A percentile compares a stretch with the other conserved stretches of the same genome.
Conservation (phyloP, 2,329 filamentous ascomycete species). For the Emydomyces testavorans region DNA sequence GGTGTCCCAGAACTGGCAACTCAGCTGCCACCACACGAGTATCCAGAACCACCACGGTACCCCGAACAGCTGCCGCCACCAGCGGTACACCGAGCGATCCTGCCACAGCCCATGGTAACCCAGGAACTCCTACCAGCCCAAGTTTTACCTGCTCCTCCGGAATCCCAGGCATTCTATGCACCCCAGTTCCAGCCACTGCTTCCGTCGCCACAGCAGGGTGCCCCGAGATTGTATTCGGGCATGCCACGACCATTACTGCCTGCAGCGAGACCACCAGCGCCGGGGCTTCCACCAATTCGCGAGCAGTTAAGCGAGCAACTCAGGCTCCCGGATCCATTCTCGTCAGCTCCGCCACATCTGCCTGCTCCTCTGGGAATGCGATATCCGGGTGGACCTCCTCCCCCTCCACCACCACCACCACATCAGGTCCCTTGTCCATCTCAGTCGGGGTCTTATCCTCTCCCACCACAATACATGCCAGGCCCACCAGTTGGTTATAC, state of each 20-base stretch:
- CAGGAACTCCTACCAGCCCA: no score
- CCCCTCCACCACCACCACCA: slow-evolving; percentile 1
- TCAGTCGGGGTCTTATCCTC: slow-evolving; percentile 6
- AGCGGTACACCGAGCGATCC: slow-evolving; percentile 22
- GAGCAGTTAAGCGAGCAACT: slow-evolving; percentile 26
- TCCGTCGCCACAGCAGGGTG: slow-evolving; percentile 19
- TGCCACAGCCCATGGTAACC: slow-evolving; percentile 24
- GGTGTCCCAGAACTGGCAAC: slow-evolving; percentile 15
- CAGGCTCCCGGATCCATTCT: slow-evolving; percentile 30
- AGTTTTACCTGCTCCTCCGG: slow-evolving; percentile 22
- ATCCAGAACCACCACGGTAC: slow-evolving; percentile 21
- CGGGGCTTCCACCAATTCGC: slow-evolving; percentile 23
- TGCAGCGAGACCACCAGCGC: slow-evolving; percentile 17
- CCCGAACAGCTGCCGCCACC: slow-evolving; percentile 33
- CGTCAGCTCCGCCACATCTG: slow-evolving; percentile 27
- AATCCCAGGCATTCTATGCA: slow-evolving; percentile 14
- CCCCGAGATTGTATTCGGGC: background rate
- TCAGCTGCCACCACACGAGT: slow-evolving; percentile 10
- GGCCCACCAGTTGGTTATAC: slow-evolving; percentile 4
- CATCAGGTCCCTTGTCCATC: slow-evolving; percentile 3
- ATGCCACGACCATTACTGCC: slow-evolving; percentile 28
- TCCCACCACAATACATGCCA: slow-evolving; percentile 9
- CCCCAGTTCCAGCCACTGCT: slow-evolving; percentile 19
- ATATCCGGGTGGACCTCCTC: slow-evolving; percentile 20
- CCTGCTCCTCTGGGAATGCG: slow-evolving; percentile 32